These are phyloP conservation scores for Leccinellum luteum DNA, from an alignment of 768 basidiomycete species.

Conservation along the genomic window DNA sequence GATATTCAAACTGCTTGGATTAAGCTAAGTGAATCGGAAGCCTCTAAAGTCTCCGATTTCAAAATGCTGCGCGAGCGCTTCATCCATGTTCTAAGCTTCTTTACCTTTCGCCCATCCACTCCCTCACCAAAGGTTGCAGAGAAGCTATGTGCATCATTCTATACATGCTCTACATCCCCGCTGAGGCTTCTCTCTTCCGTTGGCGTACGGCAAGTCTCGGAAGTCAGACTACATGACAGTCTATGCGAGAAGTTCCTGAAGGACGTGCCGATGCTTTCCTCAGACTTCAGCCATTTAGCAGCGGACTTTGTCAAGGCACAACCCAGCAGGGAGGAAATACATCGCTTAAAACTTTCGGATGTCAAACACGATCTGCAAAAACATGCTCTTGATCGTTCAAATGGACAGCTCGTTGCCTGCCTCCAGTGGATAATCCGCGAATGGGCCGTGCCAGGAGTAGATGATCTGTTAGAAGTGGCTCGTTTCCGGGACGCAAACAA, in stretches of 20 bases:
- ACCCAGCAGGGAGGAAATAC: too few relatives aligned
- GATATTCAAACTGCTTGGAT: neutral
- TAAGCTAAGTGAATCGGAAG: too few relatives aligned
- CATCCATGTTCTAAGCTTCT: neutral
- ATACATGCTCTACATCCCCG: neutral
- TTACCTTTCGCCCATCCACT: neutral
- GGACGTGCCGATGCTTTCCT: conserved; percentile 67
- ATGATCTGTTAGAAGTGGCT: too few relatives aligned
- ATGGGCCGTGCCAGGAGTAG: too few relatives aligned
- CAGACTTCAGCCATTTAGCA: conserved; percentile 50
- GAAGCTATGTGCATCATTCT: neutral
- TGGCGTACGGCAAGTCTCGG: neutral
- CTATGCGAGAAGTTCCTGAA: conserved; percentile 39
- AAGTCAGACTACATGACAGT: neutral
- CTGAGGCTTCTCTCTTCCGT: neutral
- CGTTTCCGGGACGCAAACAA: too few relatives aligned
- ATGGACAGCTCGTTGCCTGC: too few relatives aligned
- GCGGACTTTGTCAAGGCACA: conserved; percentile 41
- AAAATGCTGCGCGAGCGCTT: neutral
- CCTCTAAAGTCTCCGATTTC: neutral
- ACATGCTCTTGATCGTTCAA: too few relatives aligned
- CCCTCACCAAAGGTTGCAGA: neutral
- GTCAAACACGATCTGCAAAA: too few relatives aligned
- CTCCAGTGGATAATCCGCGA: too few relatives aligned
- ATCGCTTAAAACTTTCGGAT: too few relatives aligned